A percentile compares a stretch with the other conserved stretches of the same genome.
Conservation (phyloP, 805 yeast genomes). For the Kazachstania taianensis region DNA sequence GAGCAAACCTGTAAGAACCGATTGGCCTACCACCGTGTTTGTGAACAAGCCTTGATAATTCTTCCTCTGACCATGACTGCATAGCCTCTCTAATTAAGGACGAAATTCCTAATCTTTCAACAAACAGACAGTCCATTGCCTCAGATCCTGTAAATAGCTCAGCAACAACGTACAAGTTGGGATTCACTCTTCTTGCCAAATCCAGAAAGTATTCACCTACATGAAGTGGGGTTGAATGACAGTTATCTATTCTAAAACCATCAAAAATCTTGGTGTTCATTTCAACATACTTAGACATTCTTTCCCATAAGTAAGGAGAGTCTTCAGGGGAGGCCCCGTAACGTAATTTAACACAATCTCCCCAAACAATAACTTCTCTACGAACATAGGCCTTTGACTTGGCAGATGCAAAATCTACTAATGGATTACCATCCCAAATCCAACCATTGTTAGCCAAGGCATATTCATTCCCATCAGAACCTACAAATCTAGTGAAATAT, state of each 20-base stretch:
- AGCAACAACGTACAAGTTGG: slow-evolving; percentile 85
- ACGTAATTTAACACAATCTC: slow-evolving; percentile 89
- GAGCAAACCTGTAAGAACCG: slow-evolving; percentile 78
- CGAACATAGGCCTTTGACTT: slow-evolving; percentile 72
- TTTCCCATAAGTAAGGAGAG: slow-evolving; percentile 81
- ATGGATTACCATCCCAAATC: slow-evolving; percentile 96
- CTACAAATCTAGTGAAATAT: slow-evolving; percentile 67
- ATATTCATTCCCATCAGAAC: slow-evolving; percentile 44
- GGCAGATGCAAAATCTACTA: slow-evolving; percentile 83
- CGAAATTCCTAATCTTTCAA: slow-evolving; percentile 81
- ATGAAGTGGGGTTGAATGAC: slow-evolving; percentile 92
- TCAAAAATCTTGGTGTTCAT: slow-evolving; percentile 63
- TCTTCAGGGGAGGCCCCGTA: slow-evolving; percentile 72
- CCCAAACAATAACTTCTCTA: slow-evolving; percentile 94
- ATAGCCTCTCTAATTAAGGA: slow-evolving; percentile 91
- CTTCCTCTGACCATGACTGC: slow-evolving; percentile 89
- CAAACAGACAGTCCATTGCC: slow-evolving; percentile 79
- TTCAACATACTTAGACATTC: slow-evolving; percentile 72
- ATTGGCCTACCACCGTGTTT: slow-evolving; percentile 92
- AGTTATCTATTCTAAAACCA: slow-evolving; percentile 89
- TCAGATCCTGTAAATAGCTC: slow-evolving; percentile 92
- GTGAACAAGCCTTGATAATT: slow-evolving; percentile 76
- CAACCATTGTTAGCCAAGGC: slow-evolving; percentile 93
- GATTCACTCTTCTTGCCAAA: slow-evolving; percentile 75
- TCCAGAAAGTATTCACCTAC: slow-evolving; percentile 87